Conservation (phyloP, 108 stramenopile species). For the Skeletonema potamos region DNA sequence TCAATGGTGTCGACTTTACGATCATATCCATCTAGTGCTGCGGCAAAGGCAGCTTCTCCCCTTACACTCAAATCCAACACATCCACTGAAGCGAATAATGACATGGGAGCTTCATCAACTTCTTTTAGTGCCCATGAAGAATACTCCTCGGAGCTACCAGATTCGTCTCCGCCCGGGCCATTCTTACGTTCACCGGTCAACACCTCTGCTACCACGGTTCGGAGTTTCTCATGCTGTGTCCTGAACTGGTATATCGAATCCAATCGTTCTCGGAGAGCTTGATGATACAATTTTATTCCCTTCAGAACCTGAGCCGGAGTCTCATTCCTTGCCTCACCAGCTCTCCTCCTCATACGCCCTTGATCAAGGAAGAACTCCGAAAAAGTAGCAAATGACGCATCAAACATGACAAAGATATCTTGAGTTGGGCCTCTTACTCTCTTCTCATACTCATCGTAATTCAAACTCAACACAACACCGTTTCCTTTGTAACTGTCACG, state of each 20-base stretch:
- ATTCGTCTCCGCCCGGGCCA: background rate
- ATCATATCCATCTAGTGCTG: constrained; percentile 81
- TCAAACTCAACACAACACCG: constrained; percentile 58
- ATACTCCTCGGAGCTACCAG: constrained; percentile 15
- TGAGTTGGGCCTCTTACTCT: constrained; percentile 62
- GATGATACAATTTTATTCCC: constrained; percentile 72
- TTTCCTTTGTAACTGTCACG: constrained; percentile 53
- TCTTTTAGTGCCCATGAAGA: constrained; percentile 57
- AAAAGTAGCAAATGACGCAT: constrained; percentile 65
- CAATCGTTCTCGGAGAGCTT: constrained; percentile 63
- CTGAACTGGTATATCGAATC: constrained; percentile 78
- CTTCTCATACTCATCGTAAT: constrained; percentile 70
- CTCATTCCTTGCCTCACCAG: constrained; percentile 32
- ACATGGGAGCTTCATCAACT: constrained; percentile 72
- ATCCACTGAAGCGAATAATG: constrained; percentile 64
- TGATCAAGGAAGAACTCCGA: constrained; percentile 78
- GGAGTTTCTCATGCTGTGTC: constrained; percentile 67
- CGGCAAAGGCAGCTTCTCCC: constrained; percentile 63
- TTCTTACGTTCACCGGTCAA: constrained; percentile 55
- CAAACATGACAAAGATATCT: constrained; percentile 80
- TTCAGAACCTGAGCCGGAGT: constrained; percentile 76
- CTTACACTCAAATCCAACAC: constrained; percentile 70
- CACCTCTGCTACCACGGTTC: constrained; percentile 67
- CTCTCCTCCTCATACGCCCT: constrained; percentile 60
- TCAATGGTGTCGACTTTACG: constrained; percentile 85